These are phyloP conservation scores for Sugiyamaella xylanicola DNA, from an alignment of 1,139 yeast species.

Conservation along the genomic window DNA sequence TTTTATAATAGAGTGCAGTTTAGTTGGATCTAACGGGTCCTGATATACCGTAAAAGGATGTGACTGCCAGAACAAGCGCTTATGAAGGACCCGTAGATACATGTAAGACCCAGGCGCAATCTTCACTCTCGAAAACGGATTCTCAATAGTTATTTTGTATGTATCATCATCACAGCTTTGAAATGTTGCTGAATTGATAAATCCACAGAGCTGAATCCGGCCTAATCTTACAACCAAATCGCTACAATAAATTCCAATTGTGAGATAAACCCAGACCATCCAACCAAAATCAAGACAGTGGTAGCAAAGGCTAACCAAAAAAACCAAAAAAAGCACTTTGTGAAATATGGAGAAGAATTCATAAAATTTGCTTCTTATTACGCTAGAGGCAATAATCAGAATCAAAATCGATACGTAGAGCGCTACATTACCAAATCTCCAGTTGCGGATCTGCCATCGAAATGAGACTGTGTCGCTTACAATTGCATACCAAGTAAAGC, in stretches of 20 bases:
- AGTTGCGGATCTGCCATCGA: constrained; percentile 48
- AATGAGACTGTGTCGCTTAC: constrained; percentile 44
- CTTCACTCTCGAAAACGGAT: background rate
- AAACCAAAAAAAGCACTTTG: constrained; percentile 45
- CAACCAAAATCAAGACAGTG: constrained; percentile 52
- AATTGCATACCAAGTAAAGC: constrained; percentile 41
- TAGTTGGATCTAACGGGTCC: constrained; percentile 23
- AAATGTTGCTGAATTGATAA: constrained; percentile 45
- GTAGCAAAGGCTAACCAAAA: constrained; percentile 47
- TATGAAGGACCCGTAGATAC: constrained; percentile 33
- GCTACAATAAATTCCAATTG: constrained; percentile 44
- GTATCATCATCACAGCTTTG: constrained; percentile 33
- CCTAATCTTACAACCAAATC: constrained; percentile 45
- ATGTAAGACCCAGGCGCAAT: constrained; percentile 21
- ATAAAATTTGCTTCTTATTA: constrained; percentile 45
- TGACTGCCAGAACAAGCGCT: constrained; percentile 53
- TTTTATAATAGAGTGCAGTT: constrained; percentile 18
- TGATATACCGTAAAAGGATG: constrained; percentile 67
- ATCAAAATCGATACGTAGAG: constrained; percentile 33
- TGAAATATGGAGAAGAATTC: constrained; percentile 47
- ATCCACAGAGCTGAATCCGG: constrained; percentile 39
- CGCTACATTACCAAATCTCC: constrained; percentile 50
- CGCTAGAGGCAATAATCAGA: constrained; percentile 21
- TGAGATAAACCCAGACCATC: constrained; percentile 49
- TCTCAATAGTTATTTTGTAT: constrained; percentile 31